Evolutionary conservation across 371 early-diverging fungal genomes (phyloP), one percentile per base, ranked within the genome.

Genomic region (Mucor saturninus): DNA sequence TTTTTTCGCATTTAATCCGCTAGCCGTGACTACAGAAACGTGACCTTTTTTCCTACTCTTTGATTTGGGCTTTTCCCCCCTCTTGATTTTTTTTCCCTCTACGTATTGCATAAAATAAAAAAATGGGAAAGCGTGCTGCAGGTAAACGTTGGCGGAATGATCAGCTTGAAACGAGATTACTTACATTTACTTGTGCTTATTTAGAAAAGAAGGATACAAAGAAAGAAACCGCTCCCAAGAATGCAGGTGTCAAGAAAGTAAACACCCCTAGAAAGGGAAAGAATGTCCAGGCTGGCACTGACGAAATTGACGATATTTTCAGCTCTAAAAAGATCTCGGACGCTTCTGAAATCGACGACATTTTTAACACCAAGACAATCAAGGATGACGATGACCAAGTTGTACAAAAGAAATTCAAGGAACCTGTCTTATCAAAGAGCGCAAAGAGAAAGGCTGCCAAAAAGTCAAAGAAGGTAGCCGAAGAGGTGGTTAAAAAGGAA

Each of bases 261-360:
- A 0, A 39, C 29, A 43, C 15, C 3, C 30, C 30, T 30, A 40
- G 56, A 15, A 50, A 60, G 40, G 37, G 39, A 29, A 56, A 52
- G 15, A 49, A 43, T 37, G 59, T 59, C 3, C 31, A 50, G 37
- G 30, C 53, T 5, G 29, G 52, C 32, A 15, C 39, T 21, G 53
- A 62, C 31, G 64, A 64, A 42, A 59, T 65, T 2, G 65, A 65
- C 13, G 65, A 65, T 29, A 65, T 59, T 35, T 65, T 59, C 32
- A 59, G 28, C 15, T 57, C 58, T 9, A 56, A 54, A 35, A 69
- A 65, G n/a, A 7, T 53, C 2, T n/a, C 29, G 8, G 57, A 51
- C 11, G 43, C 69, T 48, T 72, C 76, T 50, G 82, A 81, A 64
- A 81, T 81, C 39, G 82, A 81, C 53, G 82, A 81, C 59, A 81